phyloP scores from a whole-genome alignment of 2,329 filamentous ascomycete species.

The Colletotrichum musae region DNA sequence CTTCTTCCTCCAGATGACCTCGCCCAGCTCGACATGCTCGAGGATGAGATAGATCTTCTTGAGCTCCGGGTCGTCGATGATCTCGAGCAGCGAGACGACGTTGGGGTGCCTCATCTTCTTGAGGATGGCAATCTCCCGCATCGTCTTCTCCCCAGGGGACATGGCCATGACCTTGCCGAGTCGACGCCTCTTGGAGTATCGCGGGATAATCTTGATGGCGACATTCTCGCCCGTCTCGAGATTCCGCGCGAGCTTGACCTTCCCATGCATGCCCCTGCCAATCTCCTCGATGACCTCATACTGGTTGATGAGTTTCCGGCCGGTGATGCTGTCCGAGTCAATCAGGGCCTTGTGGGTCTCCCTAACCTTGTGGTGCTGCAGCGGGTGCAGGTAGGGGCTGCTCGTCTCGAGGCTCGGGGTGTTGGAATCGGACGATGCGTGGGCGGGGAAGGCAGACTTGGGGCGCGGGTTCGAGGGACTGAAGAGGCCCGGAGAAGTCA shows the following conservation, averaged over 20 bases:
- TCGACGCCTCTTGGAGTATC: constrained; percentile 92
- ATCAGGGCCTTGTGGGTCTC: constrained; percentile 94
- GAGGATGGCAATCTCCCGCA: constrained; percentile 96
- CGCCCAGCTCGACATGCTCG: constrained; percentile 93
- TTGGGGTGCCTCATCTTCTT: constrained; percentile 99
- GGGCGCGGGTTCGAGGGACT: constrained; percentile 63
- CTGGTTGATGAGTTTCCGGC: constrained; percentile 96
- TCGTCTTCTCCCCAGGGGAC: constrained; percentile 83
- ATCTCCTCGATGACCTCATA: constrained; percentile 98
- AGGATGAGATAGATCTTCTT: constrained; percentile 99
- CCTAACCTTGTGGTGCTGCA: constrained; percentile 81
- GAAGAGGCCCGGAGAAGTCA: constrained; percentile 74
- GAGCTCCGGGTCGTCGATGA: constrained; percentile 95
- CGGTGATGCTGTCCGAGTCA: constrained; percentile 89
- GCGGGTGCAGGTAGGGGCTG: constrained; percentile 77
- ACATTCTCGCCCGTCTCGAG: constrained; percentile 83
- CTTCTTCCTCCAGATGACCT: constrained; percentile 94
- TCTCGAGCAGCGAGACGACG: constrained; percentile 93
- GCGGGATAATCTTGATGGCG: constrained; percentile 98
- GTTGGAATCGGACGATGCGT: constrained; percentile 67
- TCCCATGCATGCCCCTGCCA: constrained; percentile 94
- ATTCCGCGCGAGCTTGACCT: constrained; percentile 94
- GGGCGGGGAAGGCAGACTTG: constrained; percentile 53
- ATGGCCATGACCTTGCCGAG: constrained; percentile 84
- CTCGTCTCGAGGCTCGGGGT: constrained; percentile 64